Base-by-base conservation (phyloP, 257 asterid genomes). In the Leptodermis oblonga region DNA sequence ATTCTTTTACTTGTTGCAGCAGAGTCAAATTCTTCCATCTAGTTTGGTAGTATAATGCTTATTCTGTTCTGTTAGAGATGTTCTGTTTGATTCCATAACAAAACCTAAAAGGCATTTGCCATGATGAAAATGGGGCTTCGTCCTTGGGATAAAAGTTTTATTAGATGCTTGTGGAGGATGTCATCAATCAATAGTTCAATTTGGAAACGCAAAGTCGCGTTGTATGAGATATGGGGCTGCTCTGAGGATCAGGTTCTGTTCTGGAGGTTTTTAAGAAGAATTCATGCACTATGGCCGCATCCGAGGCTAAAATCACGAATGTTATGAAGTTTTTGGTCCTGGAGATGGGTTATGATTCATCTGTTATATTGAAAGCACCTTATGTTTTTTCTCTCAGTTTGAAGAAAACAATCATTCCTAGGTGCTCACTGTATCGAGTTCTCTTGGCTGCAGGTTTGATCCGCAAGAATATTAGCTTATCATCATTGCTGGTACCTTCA, bases 51-150 rank as follows among this genome's bases (percentile, higher is more conserved):
- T 39, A 1, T 39, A 39, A 39, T 39, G 45, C 12, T 5, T 4
- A 4, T 39, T 12, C 45, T 39, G 45, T 39, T 39, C 45, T 39
- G 45, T 39, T 39, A 4, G 45, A 39, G 11, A 39, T 5, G 45
- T n/a, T n/a, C n/a, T n/a, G n/a, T n/a, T n/a, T n/a, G n/a, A n/a
- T n/a, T n/a, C n/a, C n/a, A n/a, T n/a, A n/a, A n/a, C n/a, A n/a
- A n/a, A n/a, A n/a, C n/a, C n/a, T n/a, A n/a, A n/a, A n/a, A n/a
- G n/a, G n/a, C n/a, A n/a, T n/a, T n/a, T n/a, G n/a, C n/a, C n/a
- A n/a, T n/a, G n/a, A n/a, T n/a, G 70, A 68, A 71, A 51, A 70
- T 78, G 71, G 82, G 82, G 72, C 54, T 74, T 71, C n/a, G 66
- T 60, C 77, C 79, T 0, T 10, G 4, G 68, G 73, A 51, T 25